Conservation (phyloP, 2,329 filamentous ascomycete species). For the Tolypocladium amazonense region DNA sequence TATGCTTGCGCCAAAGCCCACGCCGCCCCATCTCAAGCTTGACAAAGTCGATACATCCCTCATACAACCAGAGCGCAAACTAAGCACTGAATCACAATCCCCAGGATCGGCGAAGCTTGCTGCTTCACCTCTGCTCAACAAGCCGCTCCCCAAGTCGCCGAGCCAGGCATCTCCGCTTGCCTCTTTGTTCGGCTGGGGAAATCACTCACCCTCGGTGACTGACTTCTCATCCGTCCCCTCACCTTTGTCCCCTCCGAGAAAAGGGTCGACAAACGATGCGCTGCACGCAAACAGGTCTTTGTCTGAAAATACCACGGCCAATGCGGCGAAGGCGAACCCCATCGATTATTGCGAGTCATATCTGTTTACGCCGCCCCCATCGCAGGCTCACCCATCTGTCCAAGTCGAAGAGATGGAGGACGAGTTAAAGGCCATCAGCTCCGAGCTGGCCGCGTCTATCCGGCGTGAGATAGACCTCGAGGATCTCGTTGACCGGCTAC, state of each 20-base stretch:
- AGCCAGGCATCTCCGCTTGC: constrained; percentile 36
- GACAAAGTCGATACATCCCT: constrained; percentile 26
- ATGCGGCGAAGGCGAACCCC: constrained; percentile 30
- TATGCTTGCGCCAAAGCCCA: constrained; percentile 37
- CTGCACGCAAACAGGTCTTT: constrained; percentile 16
- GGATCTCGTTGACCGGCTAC: constrained; percentile 80
- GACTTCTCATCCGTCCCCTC: constrained; percentile 45
- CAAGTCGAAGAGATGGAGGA: constrained; percentile 84
- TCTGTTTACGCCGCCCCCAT: constrained; percentile 36
- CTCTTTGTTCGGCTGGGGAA: constrained; percentile 42
- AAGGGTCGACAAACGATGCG: constrained; percentile 20
- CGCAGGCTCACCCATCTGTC: constrained; percentile 25
- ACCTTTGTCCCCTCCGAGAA: constrained; percentile 33
- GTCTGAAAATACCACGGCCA: constrained; percentile 25
- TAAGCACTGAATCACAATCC: constrained; percentile 12
- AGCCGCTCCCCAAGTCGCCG: constrained; percentile 44
- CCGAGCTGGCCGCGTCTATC: constrained; percentile 86
- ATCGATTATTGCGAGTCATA: constrained; percentile 41
- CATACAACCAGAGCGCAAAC: constrained; percentile 13
- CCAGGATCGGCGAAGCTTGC: constrained; percentile 15
- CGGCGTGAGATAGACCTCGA: constrained; percentile 93
- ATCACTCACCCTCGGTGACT: constrained; percentile 33
- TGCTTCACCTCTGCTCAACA: constrained; percentile 34
- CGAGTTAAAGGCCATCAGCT: constrained; percentile 86
- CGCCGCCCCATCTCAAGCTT: constrained; percentile 43